Conservation (phyloP, 140 eudicot genomes). For the Senecio squalidus region DNA sequence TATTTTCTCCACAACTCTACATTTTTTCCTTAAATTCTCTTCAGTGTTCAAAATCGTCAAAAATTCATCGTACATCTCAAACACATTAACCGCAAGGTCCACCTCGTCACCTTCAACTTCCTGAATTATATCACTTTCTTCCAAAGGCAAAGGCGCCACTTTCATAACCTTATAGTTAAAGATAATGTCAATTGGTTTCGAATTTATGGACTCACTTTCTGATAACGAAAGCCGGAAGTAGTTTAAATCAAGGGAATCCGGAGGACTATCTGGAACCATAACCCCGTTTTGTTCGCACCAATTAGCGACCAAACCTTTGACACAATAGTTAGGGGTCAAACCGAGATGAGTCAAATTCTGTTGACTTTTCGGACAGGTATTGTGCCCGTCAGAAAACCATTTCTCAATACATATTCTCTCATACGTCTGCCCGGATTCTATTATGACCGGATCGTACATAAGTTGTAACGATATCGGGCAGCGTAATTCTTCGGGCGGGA, state of each 20-base stretch:
- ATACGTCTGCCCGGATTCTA: slow-evolving; percentile 94
- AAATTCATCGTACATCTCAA: slow-evolving; percentile 47
- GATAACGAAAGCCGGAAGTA: slow-evolving; percentile 86
- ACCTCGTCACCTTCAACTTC: slow-evolving; percentile 64
- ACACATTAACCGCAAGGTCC: slow-evolving; percentile 40
- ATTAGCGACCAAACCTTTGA: slow-evolving; percentile 84
- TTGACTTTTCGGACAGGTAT: slow-evolving; percentile 93
- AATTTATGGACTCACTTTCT: slow-evolving; percentile 62
- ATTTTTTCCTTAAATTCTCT: slow-evolving; percentile 44
- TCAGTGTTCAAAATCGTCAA: slow-evolving; percentile 47
- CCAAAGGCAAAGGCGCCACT: slow-evolving; percentile 53
- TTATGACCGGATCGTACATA: slow-evolving; percentile 93
- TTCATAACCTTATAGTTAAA: slow-evolving; percentile 43
- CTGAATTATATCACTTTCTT: slow-evolving; percentile 35
- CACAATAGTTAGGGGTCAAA: slow-evolving; percentile 94
- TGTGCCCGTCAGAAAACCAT: slow-evolving; percentile 95
- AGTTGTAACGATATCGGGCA: slow-evolving; percentile 97
- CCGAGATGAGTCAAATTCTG: slow-evolving; percentile 80
- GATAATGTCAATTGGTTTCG: slow-evolving; percentile 47
- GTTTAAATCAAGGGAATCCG: slow-evolving; percentile 87
- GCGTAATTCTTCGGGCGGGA: slow-evolving; percentile 93
- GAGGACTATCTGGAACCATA: slow-evolving; percentile 80
- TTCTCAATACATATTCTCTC: slow-evolving; percentile 93
- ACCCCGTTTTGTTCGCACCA: slow-evolving; percentile 97
- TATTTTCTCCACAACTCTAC: slow-evolving; percentile 70